A percentile compares a stretch with the other conserved stretches of the same genome.
Conservation (phyloP, 176 grass and related monocot genomes). For the Carex pumila region DNA sequence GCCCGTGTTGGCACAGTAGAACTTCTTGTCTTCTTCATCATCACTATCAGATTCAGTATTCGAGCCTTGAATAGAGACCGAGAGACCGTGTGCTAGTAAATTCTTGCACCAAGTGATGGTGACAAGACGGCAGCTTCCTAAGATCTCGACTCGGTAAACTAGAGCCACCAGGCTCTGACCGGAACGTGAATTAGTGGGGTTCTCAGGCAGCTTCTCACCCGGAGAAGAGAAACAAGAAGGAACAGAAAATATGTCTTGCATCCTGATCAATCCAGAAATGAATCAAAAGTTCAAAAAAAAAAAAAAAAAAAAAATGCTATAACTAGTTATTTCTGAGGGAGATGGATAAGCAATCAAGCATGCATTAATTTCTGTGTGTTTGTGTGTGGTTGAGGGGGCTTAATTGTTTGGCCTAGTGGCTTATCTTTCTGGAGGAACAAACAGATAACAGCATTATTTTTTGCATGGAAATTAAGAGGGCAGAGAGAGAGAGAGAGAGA, state of each 20-base stretch:
- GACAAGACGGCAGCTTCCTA: constrained; percentile 44
- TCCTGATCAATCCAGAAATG: constrained; percentile 8
- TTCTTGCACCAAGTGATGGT: constrained; percentile 86
- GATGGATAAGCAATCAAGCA: neutral
- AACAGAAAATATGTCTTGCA: constrained; percentile 72
- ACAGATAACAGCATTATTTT: neutral
- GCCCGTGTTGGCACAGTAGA: constrained; percentile 11
- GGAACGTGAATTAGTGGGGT: constrained; percentile 4
- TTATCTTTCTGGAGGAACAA: neutral
- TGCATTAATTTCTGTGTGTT: neutral
- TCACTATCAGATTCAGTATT: constrained; percentile 1
- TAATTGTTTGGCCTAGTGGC: neutral
- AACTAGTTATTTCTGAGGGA: neutral
- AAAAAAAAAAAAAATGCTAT: neutral
- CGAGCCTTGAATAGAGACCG: constrained; percentile 61
- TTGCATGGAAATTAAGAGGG: neutral
- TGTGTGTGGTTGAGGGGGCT: neutral
- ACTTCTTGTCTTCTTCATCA: constrained; percentile 37
- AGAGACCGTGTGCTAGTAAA: constrained; percentile 66
- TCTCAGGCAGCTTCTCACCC: constrained; percentile 43
- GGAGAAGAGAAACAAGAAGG: constrained; percentile 68
- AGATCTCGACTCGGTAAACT: constrained; percentile 53
- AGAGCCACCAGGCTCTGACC: constrained; percentile 42
- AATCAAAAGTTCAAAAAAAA: neutral
- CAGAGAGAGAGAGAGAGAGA: neutral